phyloP scores from a whole-genome alignment of 352 stramenopile species.

The Phytophthora megakarya region DNA sequence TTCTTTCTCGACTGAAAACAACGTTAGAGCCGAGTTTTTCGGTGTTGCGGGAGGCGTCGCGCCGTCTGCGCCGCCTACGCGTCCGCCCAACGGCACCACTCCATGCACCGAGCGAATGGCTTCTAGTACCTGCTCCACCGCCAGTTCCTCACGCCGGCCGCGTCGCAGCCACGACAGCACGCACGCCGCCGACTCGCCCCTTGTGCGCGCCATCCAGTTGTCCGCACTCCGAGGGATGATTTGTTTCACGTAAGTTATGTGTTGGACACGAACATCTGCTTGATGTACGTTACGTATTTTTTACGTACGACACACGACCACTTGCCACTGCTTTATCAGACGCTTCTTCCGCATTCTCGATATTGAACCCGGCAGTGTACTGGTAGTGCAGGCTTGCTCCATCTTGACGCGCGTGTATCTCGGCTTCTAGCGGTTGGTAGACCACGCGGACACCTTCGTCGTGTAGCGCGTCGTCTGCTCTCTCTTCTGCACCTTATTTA shows the following conservation, averaged over 20 bases:
- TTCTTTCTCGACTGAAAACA: slow-evolving; percentile 12
- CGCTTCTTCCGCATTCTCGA: slow-evolving; percentile 9
- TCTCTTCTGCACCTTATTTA: not conserved
- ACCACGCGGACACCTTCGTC: slow-evolving; percentile 6
- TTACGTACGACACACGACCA: no score
- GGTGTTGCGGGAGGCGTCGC: slow-evolving; percentile 29
- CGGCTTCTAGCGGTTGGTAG: not conserved
- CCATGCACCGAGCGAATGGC: slow-evolving; percentile 53
- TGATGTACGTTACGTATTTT: not conserved
- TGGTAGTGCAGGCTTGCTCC: not conserved
- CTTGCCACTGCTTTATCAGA: no score
- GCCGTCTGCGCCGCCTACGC: slow-evolving; percentile 21
- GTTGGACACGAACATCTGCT: no score
- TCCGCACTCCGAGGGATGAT: slow-evolving; percentile 10
- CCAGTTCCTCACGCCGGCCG: slow-evolving; percentile 36
- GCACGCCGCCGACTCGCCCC: slow-evolving; percentile 15
- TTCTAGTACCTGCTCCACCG: slow-evolving; percentile 35
- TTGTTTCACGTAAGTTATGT: no score
- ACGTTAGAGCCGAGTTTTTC: slow-evolving; percentile 9
- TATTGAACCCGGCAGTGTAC: slow-evolving; percentile 22
- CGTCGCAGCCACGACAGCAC: slow-evolving; percentile 48
- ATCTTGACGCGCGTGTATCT: slow-evolving; percentile 12
- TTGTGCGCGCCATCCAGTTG: slow-evolving; percentile 20
- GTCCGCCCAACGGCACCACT: slow-evolving; percentile 58
- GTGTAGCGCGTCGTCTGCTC: slow-evolving; percentile 16